Conservation (phyloP, 75 land plant species). For the Pseudotsuga menziesii region DNA sequence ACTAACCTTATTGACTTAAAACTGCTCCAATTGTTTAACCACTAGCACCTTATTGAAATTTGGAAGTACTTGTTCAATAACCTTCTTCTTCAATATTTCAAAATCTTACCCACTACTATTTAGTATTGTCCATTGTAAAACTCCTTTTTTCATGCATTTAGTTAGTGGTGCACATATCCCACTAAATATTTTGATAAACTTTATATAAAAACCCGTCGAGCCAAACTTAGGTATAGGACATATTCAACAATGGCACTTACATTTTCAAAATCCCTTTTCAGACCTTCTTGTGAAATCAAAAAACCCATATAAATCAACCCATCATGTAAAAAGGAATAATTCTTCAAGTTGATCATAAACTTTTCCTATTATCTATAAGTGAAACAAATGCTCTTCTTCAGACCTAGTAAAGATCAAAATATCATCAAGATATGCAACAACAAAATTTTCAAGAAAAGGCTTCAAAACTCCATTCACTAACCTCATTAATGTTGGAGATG, state of each 20-base stretch:
- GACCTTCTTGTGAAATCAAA: neutral
- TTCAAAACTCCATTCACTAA: neutral
- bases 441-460: neutral
- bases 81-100: no score
- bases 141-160: no score
- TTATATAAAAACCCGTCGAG: no score
- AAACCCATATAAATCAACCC: neutral
- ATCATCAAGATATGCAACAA: neutral
- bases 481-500: neutral
- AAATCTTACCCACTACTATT: no score
- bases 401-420: neutral
- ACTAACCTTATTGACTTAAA: neutral
- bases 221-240: neutral
- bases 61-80: no score
- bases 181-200: no score
- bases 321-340: neutral
- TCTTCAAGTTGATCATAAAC: no score
- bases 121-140: no score
- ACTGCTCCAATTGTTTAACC: no score
- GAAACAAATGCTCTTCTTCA: neutral
- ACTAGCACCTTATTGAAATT: no score
- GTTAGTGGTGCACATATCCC: no score
- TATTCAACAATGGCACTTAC: neutral
- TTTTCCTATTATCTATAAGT: neutral
- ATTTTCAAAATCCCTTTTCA: neutral